These are phyloP conservation scores for Allium fistulosum DNA, from an alignment of 106 monocot genomes.

Conservation along the genomic window DNA sequence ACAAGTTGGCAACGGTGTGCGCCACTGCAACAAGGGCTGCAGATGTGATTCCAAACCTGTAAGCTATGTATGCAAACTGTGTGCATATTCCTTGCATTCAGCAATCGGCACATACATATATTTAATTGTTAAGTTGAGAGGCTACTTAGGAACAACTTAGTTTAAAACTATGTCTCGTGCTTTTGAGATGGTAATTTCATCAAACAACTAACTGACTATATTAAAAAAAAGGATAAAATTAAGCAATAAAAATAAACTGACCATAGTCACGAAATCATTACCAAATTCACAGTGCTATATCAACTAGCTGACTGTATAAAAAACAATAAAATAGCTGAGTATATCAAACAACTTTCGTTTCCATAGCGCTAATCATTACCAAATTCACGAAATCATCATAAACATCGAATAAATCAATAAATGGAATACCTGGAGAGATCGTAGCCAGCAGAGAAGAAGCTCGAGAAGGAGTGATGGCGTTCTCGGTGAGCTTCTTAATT, in stretches of 20 bases:
- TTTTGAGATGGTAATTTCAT: neutral
- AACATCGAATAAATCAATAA: too few species aligned
- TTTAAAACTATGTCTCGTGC: neutral
- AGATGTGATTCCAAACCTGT: conserved; percentile 51
- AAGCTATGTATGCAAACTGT: conserved; percentile 21
- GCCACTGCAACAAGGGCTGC: conserved; percentile 54
- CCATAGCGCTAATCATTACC: conserved; percentile 25
- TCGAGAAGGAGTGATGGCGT: conserved; percentile 49
- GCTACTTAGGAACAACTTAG: neutral
- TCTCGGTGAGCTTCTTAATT: conserved; percentile 55
- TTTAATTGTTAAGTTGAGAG: conserved; percentile 1
- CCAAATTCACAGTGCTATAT: too few species aligned
- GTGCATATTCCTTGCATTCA: conserved; percentile 68
- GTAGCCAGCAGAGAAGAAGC: conserved; percentile 63
- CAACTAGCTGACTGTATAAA: too few species aligned
- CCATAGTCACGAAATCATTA: neutral
- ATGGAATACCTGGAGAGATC: conserved; percentile 49
- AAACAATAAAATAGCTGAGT: too few species aligned
- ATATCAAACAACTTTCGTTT: conserved; percentile 13
- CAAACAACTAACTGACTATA: neutral
- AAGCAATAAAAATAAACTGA: neutral
- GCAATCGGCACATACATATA: conserved; percentile 47
- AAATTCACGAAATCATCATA: neutral
- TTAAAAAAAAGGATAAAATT: neutral
- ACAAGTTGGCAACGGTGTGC: conserved; percentile 53